Base-by-base conservation (phyloP, 257 asterid species). In the Handroanthus guayacan region DNA sequence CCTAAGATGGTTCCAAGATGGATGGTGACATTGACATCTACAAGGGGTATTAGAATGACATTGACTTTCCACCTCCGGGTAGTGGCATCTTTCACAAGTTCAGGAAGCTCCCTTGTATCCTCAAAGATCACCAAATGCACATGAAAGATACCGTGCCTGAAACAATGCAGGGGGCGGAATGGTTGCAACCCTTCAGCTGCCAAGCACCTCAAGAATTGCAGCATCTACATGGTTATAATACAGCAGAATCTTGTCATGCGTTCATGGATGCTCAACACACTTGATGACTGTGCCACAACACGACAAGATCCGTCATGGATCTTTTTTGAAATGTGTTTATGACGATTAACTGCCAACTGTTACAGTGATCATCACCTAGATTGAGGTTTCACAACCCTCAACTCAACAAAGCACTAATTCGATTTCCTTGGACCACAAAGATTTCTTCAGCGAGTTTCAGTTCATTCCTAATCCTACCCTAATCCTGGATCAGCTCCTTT, bases 401-500 rank as follows among this genome's bases (percentile, higher is more conserved):
- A 64, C 12, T 41, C 2, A 36, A 76, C 47, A 10, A 9, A 25
- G 66, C 71, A 9, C 43, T 0, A 48, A 57, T 1, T 2, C 4
- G 6, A 34, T 10, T 16, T 51, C n/a, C 7, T 3, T 45, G 5
- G 17, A 20, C 5, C 56, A 5, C 6, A 14, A 44, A 13, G 20
- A 16, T 36, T 63, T 6, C 5, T 44, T 3, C 18, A 39, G 39
- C 14, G 51, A 71, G 20, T 79, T 63, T 17, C 39, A 14, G 61
- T 39, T 43, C 10, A 7, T n/a, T 25, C 31, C 31, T 25, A 25
- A 25, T 25, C 31, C 31, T 25, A 2, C 14, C 60, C 44, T 66
- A 52, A 16, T 62, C 74, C 60, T 54, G 50, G 39, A n/a, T 65
- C 51, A 18, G 45, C 62, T 75, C 71, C 69, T 82, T 83, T 62